phyloP scores from a whole-genome alignment of 495 filamentous ascomycete species.

The Neurospora sp. region DNA sequence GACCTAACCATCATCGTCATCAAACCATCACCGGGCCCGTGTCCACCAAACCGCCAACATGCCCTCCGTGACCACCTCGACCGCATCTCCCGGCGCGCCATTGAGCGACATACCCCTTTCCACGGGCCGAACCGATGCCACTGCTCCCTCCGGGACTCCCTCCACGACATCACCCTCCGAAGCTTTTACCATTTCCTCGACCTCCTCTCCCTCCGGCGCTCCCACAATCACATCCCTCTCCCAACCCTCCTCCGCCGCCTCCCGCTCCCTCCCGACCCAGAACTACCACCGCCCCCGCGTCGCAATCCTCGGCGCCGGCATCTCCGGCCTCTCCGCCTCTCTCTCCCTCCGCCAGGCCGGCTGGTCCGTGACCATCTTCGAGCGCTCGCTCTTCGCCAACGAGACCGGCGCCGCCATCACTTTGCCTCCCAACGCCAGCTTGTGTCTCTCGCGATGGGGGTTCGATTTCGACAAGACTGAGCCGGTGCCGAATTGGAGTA shows the following conservation, averaged over 20 bases:
- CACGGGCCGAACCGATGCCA: no score
- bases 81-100: background rate
- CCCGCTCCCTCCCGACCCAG: background rate
- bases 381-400: slow-evolving; percentile 41
- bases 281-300: slow-evolving; percentile 13
- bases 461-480: slow-evolving; percentile 30
- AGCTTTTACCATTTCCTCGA: background rate
- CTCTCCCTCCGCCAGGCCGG: slow-evolving; percentile 40
- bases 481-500: slow-evolving; percentile 22
- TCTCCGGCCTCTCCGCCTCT: slow-evolving; percentile 27
- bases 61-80: background rate
- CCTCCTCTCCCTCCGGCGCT: background rate
- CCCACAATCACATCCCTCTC: no score
- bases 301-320: slow-evolving; percentile 30
- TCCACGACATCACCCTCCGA: background rate
- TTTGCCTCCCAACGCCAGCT: slow-evolving; percentile 37
- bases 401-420: slow-evolving; percentile 48
- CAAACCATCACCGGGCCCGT: background rate
- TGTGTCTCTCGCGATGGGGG: slow-evolving; percentile 36
- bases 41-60: background rate
- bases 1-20: background rate
- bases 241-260: background rate
- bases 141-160: background rate
- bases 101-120: background rate
- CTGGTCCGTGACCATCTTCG: slow-evolving; percentile 40